Evolutionary conservation across 23 red algal species (phyloP), one percentile per base, ranked within the genome.

Genomic region (Gracilaria vermiculophylla): DNA sequence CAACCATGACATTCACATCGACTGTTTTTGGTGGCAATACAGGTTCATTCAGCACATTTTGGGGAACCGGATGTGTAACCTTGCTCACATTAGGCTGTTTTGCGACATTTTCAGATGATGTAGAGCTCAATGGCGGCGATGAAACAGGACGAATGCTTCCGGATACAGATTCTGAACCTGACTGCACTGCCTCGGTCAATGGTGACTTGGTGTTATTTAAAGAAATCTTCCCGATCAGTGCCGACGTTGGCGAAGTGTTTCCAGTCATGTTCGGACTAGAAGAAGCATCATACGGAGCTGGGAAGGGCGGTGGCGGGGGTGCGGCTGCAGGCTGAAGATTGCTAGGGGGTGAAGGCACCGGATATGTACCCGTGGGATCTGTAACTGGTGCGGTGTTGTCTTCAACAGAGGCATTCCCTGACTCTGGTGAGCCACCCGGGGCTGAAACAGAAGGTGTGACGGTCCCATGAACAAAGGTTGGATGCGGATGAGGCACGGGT

Each of bases 301-400:
- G 67, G 67, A 73, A 73, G 2, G 67, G 67, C n/a, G 67, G 67
- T 48, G 67, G 67, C 3, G 67, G 67, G 11, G 67, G 67, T 25
- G 67, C 67, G 9, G 67, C 20, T 11, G 67, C 44, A 48, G 13
- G 42, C 5, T 73, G 7, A 23, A 1, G 37, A 5, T n/a, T 24
- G 2, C 25, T 48, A 2, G 6, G 17, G 2, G 67, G 1, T 27
- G 37, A 32, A 11, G 67, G 37, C 16, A 17, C 67, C 23, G 67
- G 23, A 25, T 73, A 47, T 19, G 67, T 23, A 27, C n/a, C 37
- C 40, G 0, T 5, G 17, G 6, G 67, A 3, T 73, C 67, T 1
- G 7, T 44, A 0, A 40, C 2, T 45, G 31, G 17, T 3, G 13
- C 67, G 13, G 8, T 73, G 40, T 12, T 47, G 39, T 17, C 7